Base-by-base conservation (phyloP, 805 yeast genomes). In the Wickerhamiella occidentalis region DNA sequence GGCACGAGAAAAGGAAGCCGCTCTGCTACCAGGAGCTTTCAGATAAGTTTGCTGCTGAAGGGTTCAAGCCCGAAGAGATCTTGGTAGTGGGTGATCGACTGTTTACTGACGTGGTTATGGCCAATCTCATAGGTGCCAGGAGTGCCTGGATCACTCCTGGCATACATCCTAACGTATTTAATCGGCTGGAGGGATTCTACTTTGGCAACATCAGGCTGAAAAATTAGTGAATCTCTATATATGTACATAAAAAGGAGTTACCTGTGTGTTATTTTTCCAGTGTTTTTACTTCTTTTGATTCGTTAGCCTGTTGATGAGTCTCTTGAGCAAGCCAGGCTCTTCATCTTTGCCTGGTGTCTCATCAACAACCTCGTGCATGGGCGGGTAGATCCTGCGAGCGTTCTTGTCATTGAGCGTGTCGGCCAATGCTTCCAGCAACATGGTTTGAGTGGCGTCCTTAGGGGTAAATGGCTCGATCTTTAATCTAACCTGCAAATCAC, bases 41-140 rank as follows among this genome's bases (percentile, higher is more conserved):
- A 65, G 71, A 72, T 0, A 77, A 80, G 56, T 80, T 86, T 56
- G 59, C 64, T 7, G 50, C 66, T 3, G 69, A 75, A n/a, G 76
- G 70, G 42, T 58, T 77, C 54, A 51, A 62, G 53, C 77, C 88
- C 0, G 61, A 71, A 13, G 82, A 87, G 55, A 79, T 92, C 13
- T 90, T 85, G 0, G 80, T 92, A 5, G 76, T 92, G 9, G 98
- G 98, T 0, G 98, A 92, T 58, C 68, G 98, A 35, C 70, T 92
- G 22, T 79, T 87, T 65, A 92, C 98, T 0, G 98, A 92, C 63
- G 75, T 92, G 49, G 66, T 88, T 47, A 84, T 92, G 95, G 96
- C 96, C 17, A 90, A 92, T 58, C 71, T 80, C 71, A 86, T 90
- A 94, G 95, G 94, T 0, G 71, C 92, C 0, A 76, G 78, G 64